phyloP scores from a whole-genome alignment of 768 basidiomycete species.

The Rhizopogon roseolus region DNA sequence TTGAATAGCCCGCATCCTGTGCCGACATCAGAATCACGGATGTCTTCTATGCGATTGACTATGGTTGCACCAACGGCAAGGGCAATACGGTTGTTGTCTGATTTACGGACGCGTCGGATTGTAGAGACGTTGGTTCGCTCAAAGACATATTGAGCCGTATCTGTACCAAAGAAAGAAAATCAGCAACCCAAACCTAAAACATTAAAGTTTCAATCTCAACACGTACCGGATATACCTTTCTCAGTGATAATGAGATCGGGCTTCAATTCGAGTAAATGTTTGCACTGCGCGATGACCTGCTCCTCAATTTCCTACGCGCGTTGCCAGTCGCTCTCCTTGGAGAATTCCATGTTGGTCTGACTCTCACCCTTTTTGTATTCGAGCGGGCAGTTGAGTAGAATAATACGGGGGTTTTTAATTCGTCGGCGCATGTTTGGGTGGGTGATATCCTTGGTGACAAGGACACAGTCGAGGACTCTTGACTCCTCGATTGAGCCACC shows the following conservation, averaged over 20 bases:
- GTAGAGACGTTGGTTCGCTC: conserved; percentile 87
- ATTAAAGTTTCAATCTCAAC: background rate
- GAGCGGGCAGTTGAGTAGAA: conserved; percentile 89
- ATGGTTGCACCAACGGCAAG: conserved; percentile 94
- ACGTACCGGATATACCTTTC: conserved; percentile 92
- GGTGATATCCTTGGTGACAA: conserved; percentile 98
- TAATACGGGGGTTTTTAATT: conserved; percentile 84
- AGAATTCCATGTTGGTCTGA: conserved; percentile 98
- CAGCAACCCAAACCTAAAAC: background rate
- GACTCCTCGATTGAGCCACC: conserved; percentile 97
- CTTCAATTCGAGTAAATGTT: conserved; percentile 86
- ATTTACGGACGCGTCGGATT: conserved; percentile 95
- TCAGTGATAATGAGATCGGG: conserved; percentile 95
- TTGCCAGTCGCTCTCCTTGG: conserved; percentile 90
- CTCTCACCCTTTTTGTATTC: conserved; percentile 99
- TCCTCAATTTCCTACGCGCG: conserved; percentile 92
- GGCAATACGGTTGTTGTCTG: conserved; percentile 98
- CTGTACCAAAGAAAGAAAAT: conserved; percentile 43
- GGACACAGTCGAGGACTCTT: conserved; percentile 81
- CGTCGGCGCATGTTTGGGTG: conserved; percentile 94
- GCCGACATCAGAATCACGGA: conserved; percentile 88
- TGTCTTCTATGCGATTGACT: conserved; percentile 93
- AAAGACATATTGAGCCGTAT: conserved; percentile 90
- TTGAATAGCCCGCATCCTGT: conserved; percentile 95
- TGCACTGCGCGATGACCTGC: conserved; percentile 85